Base-by-base conservation (phyloP, 495 filamentous ascomycete genomes). In the Staphylotrichum longicolle region DNA sequence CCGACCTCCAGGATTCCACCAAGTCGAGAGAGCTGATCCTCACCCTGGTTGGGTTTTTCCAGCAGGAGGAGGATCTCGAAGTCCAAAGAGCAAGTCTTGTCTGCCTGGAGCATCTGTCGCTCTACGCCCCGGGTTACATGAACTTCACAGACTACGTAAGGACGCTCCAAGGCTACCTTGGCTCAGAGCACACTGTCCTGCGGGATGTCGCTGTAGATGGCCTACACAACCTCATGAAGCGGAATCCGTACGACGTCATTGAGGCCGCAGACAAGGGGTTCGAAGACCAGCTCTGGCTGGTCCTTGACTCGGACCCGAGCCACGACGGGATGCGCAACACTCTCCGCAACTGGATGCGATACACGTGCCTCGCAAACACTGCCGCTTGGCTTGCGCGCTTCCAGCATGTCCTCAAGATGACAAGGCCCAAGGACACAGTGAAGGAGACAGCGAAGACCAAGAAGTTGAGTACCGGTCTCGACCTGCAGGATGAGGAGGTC, bases 401-500 rank as follows among this genome's bases (percentile, higher is more conserved):
- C 69, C 92, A 98, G 56, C 86, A 85, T 55, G 86, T 96, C 14
- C 82, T 98, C 70, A 96, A 91, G 45, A 96, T 92, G 80, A 92
- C 90, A 1, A 86, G 85, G 64, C 76, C 79, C 14, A 87, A 86
- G 70, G 75, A 75, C 4, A 76, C 83, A 15, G 80, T 86, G 7
- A 70, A 76, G 7, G 71, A 80, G 39, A 75, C 75, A 12, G 77
- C 82, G 15, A 66, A 76, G 3, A 70, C 75, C 34, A 74, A 74
- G 39, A 87, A 84, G 48, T 68, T 76, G 41, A 77, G 78, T 20
- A 78, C 79, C 3, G 80, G 80, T 1, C 80, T 88, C 8, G 95
- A 98, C 64, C 75, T 97, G 4, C 88, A 93, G 57, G 94, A 99
- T 71, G 94, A 99, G 68, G 94, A 99, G 70, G 93, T 95, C 44